A percentile compares a stretch with the other conserved stretches of the same genome.
These are phyloP conservation scores for Zymoseptoria tritici DNA, from an alignment of 2,329 filamentous ascomycete species.

Conservation along the genomic window DNA sequence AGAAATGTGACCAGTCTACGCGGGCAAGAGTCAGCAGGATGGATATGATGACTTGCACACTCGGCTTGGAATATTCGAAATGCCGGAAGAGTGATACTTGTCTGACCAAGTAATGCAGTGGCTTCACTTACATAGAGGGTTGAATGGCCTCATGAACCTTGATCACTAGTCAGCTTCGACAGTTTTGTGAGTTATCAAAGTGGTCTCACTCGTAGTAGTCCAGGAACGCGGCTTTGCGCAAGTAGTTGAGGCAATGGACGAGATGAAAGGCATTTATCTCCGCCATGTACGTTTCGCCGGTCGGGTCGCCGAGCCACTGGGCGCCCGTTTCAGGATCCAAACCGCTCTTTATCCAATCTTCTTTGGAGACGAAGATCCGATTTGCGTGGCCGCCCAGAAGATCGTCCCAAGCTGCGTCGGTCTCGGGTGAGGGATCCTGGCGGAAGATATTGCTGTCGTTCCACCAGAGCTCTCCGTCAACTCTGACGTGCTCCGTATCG, in stretches of 20 bases:
- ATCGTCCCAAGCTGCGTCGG: conserved; percentile 2
- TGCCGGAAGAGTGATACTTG: background rate
- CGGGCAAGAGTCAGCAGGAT: no score
- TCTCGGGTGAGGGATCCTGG: conserved; percentile 1
- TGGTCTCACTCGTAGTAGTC: background rate
- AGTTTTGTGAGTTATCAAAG: no score
- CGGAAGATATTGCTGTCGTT: background rate
- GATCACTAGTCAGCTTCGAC: background rate
- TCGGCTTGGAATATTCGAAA: no score
- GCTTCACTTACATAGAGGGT: background rate
- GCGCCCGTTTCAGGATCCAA: no score
- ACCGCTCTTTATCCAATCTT: no score
- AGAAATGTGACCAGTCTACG: background rate
- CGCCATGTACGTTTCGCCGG: background rate
- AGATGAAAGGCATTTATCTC: conserved; percentile 1
- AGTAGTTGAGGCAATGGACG: conserved; percentile 2
- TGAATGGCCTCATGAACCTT: background rate
- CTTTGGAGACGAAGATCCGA: no score
- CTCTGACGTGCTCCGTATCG: no score
- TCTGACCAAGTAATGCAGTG: background rate
- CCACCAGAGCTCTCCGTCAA: no score
- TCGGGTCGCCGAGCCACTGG: no score
- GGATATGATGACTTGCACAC: no score
- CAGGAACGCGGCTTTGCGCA: conserved; percentile 1
- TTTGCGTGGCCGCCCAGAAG: background rate